Base-by-base conservation (phyloP, 306 rosid species). In the Vicia sativa region DNA sequence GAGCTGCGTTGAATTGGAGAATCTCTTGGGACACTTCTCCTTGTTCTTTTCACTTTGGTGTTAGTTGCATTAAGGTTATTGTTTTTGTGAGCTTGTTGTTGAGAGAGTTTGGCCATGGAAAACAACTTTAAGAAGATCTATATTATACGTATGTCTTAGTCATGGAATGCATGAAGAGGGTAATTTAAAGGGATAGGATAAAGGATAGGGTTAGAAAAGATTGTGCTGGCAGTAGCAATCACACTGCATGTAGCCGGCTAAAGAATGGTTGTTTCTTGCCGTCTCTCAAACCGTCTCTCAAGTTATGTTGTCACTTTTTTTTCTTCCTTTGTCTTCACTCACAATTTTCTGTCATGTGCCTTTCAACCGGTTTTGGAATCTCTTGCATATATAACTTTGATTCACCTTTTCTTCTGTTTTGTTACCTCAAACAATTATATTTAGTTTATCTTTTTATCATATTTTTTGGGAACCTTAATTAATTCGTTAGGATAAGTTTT, bases 1-100 rank as follows among this genome's bases (percentile, higher is more conserved):
- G 97, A 89, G 79, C 95, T 91, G 11, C 91, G 91, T 43, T 79
- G 89, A 74, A 87, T 81, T 3, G 88, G 89, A 21, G 91, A 80
- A 70, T 83, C 88, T 73, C 91, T 80, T 0, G 88, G 95, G 50
- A 87, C 91, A 62, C 87, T 83, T 56, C 87, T 85, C 18, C 95
- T 80, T 0, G 89, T 87, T 54, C 95, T 79, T 81, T 85, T 91
- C 37, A 23, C 82, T 68, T 87, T 85, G 23, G 82, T 71, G 39
- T 52, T 68, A 10, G 19, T 28, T 19, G 15, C 48, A 45, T 77
- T 74, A 49, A 48, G 37, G 9, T 48, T 77, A 5, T 28, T 70
- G 78, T 28, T 78, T 62, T 79, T 84, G 42, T 80, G 79, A 52
- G 21, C 56, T 39, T 50, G 55, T 4, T 80, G 57, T 35, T 67